Evolutionary conservation across 164 flowering plant genomes (phyloP), one percentile per base, ranked within the genome.

Genomic region (Nymphaea thermarum): DNA sequence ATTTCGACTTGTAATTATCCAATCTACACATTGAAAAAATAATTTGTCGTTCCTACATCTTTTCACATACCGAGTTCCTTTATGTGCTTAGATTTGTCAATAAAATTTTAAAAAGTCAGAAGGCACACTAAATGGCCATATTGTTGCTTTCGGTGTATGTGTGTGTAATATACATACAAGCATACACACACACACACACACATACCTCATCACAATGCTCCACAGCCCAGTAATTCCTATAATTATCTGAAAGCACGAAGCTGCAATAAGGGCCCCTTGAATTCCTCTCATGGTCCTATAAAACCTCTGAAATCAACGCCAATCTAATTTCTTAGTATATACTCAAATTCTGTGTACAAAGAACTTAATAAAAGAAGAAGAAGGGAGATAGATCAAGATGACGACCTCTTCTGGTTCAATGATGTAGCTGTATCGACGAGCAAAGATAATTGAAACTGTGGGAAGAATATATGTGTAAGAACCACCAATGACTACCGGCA

Each of bases 181-280:
- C 36, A 25, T 25, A 25, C 36, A 25, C 60, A 55, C 10, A 8
- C 60, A 8, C 60, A 55, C 2, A 8, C 2, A 55, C 10, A 62
- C 64, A 12, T 6, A 17, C 99, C 98, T 89, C 63, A 93, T 78
- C 70, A 92, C 88, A 76, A 86, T 90, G 60, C 97, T 91, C 99
- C 98, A 95, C 59, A 95, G 96, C 41, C 99, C 99, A 80, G 98
- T 95, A 79, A 95, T 92, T 10, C 99, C 99, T 14, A 95, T 75
- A 67, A 95, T 84, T 67, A 95, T 95, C 79, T 92, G 99, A 80
- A 95, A 84, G 68, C 85, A 81, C 66, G 99, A 95, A 70, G 99
- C 97, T 67, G 87, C 85, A 70, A 95, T 88, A 42, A 90, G 78
- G 17, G 98, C 81, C 65, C 99, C 99, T 66, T 95, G 99, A 63